These are phyloP conservation scores for Microascus cirrosus DNA, from an alignment of 2,329 filamentous ascomycete species.

Conservation along the genomic window DNA sequence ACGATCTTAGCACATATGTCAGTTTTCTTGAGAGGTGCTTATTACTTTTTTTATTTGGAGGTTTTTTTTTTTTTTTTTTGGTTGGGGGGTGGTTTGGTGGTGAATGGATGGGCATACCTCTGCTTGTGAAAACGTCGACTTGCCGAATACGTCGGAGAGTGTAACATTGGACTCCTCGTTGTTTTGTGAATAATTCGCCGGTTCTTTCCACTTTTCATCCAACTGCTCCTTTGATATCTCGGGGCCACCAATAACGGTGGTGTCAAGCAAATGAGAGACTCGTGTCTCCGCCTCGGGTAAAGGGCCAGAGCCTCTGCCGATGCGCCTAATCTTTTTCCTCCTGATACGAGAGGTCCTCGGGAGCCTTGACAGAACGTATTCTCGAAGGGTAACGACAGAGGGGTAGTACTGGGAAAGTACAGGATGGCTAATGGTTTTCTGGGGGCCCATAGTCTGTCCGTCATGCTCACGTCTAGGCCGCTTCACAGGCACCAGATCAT, in stretches of 20 bases:
- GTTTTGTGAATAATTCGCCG: slow-evolving; percentile 49
- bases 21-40: not conserved
- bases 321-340: slow-evolving; percentile 40
- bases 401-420: slow-evolving; percentile 61
- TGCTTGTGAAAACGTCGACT: slow-evolving; percentile 43
- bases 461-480: not conserved
- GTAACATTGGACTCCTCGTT: slow-evolving; percentile 48
- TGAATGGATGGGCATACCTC: no score
- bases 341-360: slow-evolving; percentile 55
- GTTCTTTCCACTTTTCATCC: slow-evolving; percentile 39
- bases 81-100: no score
- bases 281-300: slow-evolving; percentile 8
- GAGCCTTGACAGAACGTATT: slow-evolving; percentile 57
- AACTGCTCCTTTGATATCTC: slow-evolving; percentile 3
- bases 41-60: not conserved
- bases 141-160: slow-evolving; percentile 33
- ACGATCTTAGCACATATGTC: slow-evolving; percentile 43
- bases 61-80: no score
- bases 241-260: slow-evolving; percentile 7
- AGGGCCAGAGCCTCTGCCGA: slow-evolving; percentile 27
- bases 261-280: slow-evolving; percentile 7
- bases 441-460: not conserved
- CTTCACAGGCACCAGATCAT: not conserved
- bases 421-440: slow-evolving; percentile 34
- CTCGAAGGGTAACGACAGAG: slow-evolving; percentile 53